phyloP scores from a whole-genome alignment of 2,329 filamentous ascomycete genomes.

The Sphaerulina vaccinii region DNA sequence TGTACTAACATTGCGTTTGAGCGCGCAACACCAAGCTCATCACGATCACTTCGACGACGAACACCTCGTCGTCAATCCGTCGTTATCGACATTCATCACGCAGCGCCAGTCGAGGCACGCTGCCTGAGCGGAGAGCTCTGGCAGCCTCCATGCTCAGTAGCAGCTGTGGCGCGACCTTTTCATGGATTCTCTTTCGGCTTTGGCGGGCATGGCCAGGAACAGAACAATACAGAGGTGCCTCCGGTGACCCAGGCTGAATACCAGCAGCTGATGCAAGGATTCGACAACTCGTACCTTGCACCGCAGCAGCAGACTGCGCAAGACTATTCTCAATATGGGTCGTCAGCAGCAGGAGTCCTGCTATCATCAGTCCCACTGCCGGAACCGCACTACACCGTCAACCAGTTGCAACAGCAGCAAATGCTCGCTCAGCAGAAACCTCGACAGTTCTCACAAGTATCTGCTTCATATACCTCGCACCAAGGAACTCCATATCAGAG shows the following conservation, averaged over 20 bases:
- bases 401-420: conserved; percentile 24
- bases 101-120: conserved; percentile 41
- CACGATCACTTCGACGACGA: conserved; percentile 19
- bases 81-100: conserved; percentile 36
- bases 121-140: conserved; percentile 52
- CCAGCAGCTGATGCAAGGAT: conserved; percentile 29
- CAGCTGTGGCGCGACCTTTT: conserved; percentile 51
- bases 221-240: conserved; percentile 26
- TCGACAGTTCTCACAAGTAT: conserved; percentile 27
- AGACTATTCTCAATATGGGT: conserved; percentile 32
- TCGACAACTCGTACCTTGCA: conserved; percentile 14
- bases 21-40: conserved; percentile 15
- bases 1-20: conserved; percentile 18
- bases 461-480: conserved; percentile 28
- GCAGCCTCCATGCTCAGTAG: conserved; percentile 52
- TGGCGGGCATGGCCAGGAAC: conserved; percentile 40
- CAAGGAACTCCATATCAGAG: conserved; percentile 34
- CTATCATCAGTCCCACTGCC: conserved; percentile 32
- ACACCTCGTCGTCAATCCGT: conserved; percentile 24
- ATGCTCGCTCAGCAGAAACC: conserved; percentile 30
- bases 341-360: conserved; percentile 29
- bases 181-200: conserved; percentile 50
- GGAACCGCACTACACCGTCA: conserved; percentile 30
- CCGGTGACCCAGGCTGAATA: conserved; percentile 30
- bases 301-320: conserved; percentile 17